Conservation (phyloP, 169 alveolate species). For the Babesia gibsoni region DNA sequence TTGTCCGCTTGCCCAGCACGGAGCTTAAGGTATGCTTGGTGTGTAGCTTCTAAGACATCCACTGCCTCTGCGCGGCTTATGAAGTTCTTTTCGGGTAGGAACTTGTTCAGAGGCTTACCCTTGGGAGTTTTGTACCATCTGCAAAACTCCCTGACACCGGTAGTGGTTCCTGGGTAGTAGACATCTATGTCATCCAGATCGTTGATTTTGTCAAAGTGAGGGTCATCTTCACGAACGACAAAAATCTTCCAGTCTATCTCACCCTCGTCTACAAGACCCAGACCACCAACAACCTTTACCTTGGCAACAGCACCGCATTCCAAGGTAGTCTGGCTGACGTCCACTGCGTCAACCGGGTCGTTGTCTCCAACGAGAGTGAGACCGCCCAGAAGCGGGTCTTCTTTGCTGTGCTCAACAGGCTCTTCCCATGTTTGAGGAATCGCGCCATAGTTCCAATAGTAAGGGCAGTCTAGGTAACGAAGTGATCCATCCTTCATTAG, state of each 20-base stretch:
- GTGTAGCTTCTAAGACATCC: constrained; percentile 38
- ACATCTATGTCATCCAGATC: constrained; percentile 69
- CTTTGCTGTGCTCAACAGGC: constrained; percentile 62
- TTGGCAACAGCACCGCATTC: constrained; percentile 66
- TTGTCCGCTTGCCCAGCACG: constrained; percentile 17
- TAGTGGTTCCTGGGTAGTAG: constrained; percentile 71
- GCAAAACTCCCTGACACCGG: constrained; percentile 56
- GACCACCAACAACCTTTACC: constrained; percentile 87
- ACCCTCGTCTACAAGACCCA: constrained; percentile 88
- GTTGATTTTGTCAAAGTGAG: constrained; percentile 64
- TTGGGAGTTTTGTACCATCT: constrained; percentile 67
- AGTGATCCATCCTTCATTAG: constrained; percentile 63
- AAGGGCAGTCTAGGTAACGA: constrained; percentile 78
- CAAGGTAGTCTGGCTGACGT: constrained; percentile 64
- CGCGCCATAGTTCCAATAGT: constrained; percentile 90
- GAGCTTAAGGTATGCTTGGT: constrained; percentile 43
- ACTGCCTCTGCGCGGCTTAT: constrained; percentile 45
- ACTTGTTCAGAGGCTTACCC: constrained; percentile 60
- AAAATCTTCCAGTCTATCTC: constrained; percentile 91
- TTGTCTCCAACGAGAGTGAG: constrained; percentile 81
- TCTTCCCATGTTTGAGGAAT: constrained; percentile 93
- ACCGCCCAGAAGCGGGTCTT: constrained; percentile 26
- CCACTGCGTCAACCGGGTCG: constrained; percentile 92
- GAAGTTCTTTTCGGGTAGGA: constrained; percentile 47
- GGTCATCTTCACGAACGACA: constrained; percentile 73